Evolutionary conservation across 2,329 filamentous ascomycete genomes (phyloP), one percentile per base, ranked within the genome.

Genomic region (Falciphora oryzae): DNA sequence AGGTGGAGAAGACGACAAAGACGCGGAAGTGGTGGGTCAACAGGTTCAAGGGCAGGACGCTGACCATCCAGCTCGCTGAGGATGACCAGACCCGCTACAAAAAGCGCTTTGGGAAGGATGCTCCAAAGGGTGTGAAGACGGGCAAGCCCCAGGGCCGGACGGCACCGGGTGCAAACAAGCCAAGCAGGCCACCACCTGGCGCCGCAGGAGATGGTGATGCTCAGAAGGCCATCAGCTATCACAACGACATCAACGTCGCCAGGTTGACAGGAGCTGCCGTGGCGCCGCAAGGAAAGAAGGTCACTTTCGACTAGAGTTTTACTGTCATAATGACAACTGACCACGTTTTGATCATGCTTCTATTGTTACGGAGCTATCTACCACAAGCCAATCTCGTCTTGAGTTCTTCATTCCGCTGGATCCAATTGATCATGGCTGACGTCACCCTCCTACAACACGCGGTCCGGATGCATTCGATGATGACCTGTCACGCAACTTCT

Each of bases 31-130:
- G 93, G 83, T 96, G 92, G 85, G 89, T 97, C 68, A 96, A 96
- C 78, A 85, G 88, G 71, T 83, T 97, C 65, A 81, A 90, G 63
- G 93, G 93, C 32, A 86, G 95, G 35, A 84, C 88, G 68, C 82
- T 99, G 69, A 91, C 94, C 74, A 88, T 95, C 75, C 94, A 99
- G 75, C 93, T 94, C 71, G 95, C 95, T 27, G 95, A 99, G 78
- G 95, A 98, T 75, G 87, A 93, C 65, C 88, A 92, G 70, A 86
- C 87, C 44, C 82, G 95, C 65, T 99, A 99, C 77, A 94, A 94
- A 81, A 99, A 98, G 82, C 87, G 95, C 1, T 98, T 90, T 73
- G 90, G 92, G 68, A 94, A 93, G 75, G 89, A 89, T 57, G 84
- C 62, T 82, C 82, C 79, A 27, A 79, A 77, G 67, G 76, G 75